These are phyloP conservation scores for Fusarium miscanthi DNA, from an alignment of 2,329 filamentous ascomycete species.

Conservation along the genomic window DNA sequence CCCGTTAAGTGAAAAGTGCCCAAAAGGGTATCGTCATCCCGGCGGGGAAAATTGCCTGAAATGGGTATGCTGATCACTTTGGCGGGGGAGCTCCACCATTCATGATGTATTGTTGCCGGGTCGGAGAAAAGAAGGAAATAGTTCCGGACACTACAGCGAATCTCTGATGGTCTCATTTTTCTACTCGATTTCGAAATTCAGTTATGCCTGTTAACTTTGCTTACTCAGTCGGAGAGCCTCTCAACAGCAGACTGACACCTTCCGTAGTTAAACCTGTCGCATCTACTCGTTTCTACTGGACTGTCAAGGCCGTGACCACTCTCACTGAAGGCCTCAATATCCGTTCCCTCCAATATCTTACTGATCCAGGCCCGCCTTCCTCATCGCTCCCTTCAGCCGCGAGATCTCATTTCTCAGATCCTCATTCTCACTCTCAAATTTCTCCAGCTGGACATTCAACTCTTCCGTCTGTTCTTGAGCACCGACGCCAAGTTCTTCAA, in stretches of 20 bases:
- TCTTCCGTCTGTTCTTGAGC: slow-evolving; percentile 14
- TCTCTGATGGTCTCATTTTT: neutral
- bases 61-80: neutral
- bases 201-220: neutral
- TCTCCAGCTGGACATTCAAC: neutral
- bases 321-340: neutral
- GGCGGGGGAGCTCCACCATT: neutral
- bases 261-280: neutral
- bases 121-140: neutral
- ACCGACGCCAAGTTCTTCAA: slow-evolving; percentile 4
- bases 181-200: accelerated
- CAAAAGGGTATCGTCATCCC: neutral
- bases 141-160: accelerated
- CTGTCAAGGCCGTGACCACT: accelerated
- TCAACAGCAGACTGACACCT: accelerated
- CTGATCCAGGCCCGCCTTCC: neutral
- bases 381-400: neutral
- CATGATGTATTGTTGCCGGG: accelerated
- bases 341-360: neutral
- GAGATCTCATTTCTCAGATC: neutral
- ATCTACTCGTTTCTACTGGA: accelerated
- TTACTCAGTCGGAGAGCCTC: accelerated
- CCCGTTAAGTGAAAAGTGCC: neutral
- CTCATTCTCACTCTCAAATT: neutral
- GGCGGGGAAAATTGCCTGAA: neutral